Conservation (phyloP, 1,284 basidiomycete genomes). For the Heterobasidion parviporum region DNA sequence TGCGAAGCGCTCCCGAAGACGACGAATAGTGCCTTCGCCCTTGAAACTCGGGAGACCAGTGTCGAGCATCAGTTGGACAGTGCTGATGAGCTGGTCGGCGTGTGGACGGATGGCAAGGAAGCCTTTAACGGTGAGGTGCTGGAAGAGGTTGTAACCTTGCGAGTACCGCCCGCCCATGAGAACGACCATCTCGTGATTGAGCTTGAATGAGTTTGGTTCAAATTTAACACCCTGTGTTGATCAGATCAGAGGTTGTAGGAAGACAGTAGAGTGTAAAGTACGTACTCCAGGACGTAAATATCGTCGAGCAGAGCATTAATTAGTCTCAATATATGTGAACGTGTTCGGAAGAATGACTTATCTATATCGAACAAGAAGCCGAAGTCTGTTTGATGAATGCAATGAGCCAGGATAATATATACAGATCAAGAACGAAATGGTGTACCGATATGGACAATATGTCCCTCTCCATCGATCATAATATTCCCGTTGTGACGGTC, state of each 20-base stretch:
- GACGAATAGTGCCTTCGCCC: conserved; percentile 84
- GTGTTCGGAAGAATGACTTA: conserved; percentile 38
- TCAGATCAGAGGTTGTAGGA: neutral
- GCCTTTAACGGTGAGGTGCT: conserved; percentile 90
- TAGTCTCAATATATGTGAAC: conserved; percentile 10
- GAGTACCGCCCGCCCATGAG: conserved; percentile 95
- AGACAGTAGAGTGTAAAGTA: neutral
- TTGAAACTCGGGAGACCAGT: conserved; percentile 96
- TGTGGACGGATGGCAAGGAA: conserved; percentile 93
- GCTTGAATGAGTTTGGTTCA: conserved; percentile 95
- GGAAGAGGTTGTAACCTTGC: conserved; percentile 91
- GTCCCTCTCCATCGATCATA: conserved; percentile 96
- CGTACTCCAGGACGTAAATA: conserved; percentile 32
- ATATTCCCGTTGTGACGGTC: conserved; percentile 99
- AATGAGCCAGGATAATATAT: neutral
- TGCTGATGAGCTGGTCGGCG: conserved; percentile 82
- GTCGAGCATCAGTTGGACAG: conserved; percentile 90
- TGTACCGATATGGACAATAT: conserved; percentile 90
- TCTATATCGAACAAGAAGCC: conserved; percentile 99
- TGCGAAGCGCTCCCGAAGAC: conserved; percentile 84
- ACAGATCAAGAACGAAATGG: conserved; percentile 4
- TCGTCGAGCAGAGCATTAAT: conserved; percentile 15
- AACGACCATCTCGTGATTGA: conserved; percentile 96
- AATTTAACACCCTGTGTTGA: conserved; percentile 76
- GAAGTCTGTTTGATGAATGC: conserved; percentile 59